phyloP scores from a whole-genome alignment of 345 rosid species.

The Arabis hirsuta region DNA sequence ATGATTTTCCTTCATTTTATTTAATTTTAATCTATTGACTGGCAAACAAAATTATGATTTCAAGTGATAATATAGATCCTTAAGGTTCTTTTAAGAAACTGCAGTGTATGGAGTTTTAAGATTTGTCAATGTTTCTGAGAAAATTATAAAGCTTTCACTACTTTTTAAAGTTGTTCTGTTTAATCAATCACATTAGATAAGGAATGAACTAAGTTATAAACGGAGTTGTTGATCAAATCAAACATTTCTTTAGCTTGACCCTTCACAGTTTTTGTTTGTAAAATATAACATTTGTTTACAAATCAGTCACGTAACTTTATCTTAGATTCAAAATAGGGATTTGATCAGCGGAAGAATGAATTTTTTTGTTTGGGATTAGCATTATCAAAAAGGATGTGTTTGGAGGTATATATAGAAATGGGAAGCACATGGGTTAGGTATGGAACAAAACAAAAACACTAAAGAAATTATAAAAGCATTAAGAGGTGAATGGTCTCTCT shows the following conservation, averaged over 20 bases:
- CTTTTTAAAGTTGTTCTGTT: too few species aligned
- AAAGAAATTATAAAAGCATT: not conserved
- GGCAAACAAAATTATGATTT: not conserved
- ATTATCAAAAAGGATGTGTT: not conserved
- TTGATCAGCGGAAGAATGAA: not conserved
- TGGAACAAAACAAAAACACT: not conserved
- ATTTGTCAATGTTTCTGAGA: too few species aligned
- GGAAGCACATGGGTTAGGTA: not conserved
- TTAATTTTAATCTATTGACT: too few species aligned
- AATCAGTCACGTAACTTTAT: not conserved
- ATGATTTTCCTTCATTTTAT: too few species aligned
- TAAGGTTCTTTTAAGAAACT: not conserved
- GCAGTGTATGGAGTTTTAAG: not conserved
- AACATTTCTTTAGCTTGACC: not conserved
- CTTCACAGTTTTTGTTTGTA: not conserved
- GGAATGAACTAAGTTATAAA: too few species aligned
- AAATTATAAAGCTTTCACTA: too few species aligned
- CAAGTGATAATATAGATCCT: not conserved
- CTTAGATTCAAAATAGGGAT: not conserved
- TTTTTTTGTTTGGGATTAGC: conserved; percentile 15
- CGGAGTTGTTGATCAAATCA: not conserved
- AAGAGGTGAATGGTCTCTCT: conserved; percentile 8
- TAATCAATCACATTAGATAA: too few species aligned
- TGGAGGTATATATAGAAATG: conserved; percentile 3
- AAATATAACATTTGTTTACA: not conserved